phyloP scores from a whole-genome alignment of 2,329 filamentous ascomycete species.

The Pestalotiopsis sp. region DNA sequence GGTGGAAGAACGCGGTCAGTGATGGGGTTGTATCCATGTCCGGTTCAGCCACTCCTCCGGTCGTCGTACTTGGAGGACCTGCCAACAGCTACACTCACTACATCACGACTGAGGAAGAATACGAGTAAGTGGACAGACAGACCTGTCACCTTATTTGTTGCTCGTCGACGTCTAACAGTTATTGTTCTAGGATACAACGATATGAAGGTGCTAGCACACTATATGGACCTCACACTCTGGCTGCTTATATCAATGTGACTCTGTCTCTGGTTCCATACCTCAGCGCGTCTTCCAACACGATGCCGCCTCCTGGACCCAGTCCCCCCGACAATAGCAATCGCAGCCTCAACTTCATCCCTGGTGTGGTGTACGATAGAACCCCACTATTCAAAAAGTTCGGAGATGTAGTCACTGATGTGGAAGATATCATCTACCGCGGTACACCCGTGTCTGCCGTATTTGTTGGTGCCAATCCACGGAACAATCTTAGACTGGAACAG shows the following conservation, averaged over 20 bases:
- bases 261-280: conserved; percentile 70
- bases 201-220: conserved; percentile 91
- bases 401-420: conserved; percentile 57
- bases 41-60: conserved; percentile 45
- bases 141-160: neutral
- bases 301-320: conserved; percentile 49
- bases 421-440: conserved; percentile 56
- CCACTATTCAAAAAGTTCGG: conserved; percentile 71
- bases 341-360: conserved; percentile 76
- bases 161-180: neutral
- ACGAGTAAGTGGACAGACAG: conserved; percentile 40
- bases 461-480: conserved; percentile 84
- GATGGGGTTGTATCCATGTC: conserved; percentile 49
- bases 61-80: conserved; percentile 86
- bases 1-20: conserved; percentile 76
- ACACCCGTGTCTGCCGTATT: conserved; percentile 68
- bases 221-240: conserved; percentile 81
- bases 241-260: conserved; percentile 83
- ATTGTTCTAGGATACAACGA: conserved; percentile 63
- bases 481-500: conserved; percentile 75
- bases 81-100: conserved; percentile 91
- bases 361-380: conserved; percentile 72
- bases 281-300: conserved; percentile 41
- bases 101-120: conserved; percentile 79
- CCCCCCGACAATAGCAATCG: conserved; percentile 79